phyloP scores from a whole-genome alignment of 2,329 filamentous ascomycete species.

The Hypoxylon sp. region DNA sequence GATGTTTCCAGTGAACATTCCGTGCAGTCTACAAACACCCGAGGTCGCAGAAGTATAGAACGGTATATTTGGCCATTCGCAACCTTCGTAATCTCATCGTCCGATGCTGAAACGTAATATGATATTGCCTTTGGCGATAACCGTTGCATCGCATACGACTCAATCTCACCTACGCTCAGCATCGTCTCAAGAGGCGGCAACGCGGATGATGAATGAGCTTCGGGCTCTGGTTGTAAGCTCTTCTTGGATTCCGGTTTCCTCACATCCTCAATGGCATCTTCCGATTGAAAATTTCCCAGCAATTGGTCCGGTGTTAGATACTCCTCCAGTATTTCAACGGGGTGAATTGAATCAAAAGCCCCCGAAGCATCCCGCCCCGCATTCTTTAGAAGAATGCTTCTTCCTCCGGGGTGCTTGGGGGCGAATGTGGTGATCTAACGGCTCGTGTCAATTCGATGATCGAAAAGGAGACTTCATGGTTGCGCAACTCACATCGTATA shows the following conservation, averaged over 20 bases:
- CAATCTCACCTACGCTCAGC: conserved; percentile 90
- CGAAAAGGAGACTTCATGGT: background rate
- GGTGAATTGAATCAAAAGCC: conserved; percentile 45
- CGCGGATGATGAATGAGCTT: background rate
- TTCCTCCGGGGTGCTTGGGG: conserved; percentile 44
- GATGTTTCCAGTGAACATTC: conserved; percentile 80
- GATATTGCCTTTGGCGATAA: conserved; percentile 88
- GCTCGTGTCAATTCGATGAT: background rate
- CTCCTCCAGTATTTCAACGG: conserved; percentile 45
- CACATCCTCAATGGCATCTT: background rate
- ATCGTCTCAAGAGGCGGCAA: conserved; percentile 54
- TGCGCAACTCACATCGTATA: conserved; percentile 44
- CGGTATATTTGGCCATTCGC: conserved; percentile 85
- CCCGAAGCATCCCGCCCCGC: conserved; percentile 44
- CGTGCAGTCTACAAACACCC: conserved; percentile 88
- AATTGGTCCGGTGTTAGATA: conserved; percentile 41
- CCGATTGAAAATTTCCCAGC: conserved; percentile 32
- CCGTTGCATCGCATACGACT: conserved; percentile 81
- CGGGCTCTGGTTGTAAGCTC: background rate
- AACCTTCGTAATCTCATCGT: conserved; percentile 83
- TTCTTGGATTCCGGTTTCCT: background rate
- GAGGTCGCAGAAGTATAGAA: conserved; percentile 84
- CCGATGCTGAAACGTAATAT: conserved; percentile 90
- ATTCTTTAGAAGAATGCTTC: conserved; percentile 44
- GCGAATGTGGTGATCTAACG: conserved; percentile 45